phyloP scores from a whole-genome alignment of 106 monocot species.

The Dioscorea zingiberensis region DNA sequence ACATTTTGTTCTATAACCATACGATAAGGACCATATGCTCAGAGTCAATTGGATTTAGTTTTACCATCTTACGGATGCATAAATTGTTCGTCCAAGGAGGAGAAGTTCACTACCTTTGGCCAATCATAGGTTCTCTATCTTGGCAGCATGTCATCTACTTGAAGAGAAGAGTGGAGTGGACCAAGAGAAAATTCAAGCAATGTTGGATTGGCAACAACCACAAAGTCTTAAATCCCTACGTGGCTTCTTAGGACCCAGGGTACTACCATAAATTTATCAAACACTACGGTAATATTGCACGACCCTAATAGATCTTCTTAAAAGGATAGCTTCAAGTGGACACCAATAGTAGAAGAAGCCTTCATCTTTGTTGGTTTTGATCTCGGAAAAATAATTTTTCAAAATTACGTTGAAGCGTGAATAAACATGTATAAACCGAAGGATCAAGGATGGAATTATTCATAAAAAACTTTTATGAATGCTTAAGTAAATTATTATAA shows the following conservation, averaged over 20 bases:
- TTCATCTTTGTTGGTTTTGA: no score
- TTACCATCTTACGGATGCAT: not conserved
- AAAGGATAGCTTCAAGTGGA: constrained; percentile 10
- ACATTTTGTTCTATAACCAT: constrained; percentile 1
- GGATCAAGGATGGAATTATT: no score
- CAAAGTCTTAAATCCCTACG: not conserved
- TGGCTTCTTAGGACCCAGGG: constrained; percentile 15
- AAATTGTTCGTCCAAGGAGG: not conserved
- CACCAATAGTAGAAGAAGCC: not conserved
- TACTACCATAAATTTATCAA: constrained; percentile 7
- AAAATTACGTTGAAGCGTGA: no score
- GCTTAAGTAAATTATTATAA: no score
- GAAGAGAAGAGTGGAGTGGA: not conserved
- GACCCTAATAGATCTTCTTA: not conserved
- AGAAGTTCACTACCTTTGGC: constrained; percentile 8
- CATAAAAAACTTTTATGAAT: no score
- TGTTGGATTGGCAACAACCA: constrained; percentile 2
- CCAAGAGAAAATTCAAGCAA: constrained; percentile 4
- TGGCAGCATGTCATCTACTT: constrained; percentile 2
- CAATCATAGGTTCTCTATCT: not conserved
- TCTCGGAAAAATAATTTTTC: no score
- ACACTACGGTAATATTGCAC: not conserved
- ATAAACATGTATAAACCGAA: no score
- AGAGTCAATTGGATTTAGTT: not conserved
- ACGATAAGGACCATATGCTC: not conserved